Conservation (phyloP, 2,329 filamentous ascomycete species). For the Aspergillus clavatus region DNA sequence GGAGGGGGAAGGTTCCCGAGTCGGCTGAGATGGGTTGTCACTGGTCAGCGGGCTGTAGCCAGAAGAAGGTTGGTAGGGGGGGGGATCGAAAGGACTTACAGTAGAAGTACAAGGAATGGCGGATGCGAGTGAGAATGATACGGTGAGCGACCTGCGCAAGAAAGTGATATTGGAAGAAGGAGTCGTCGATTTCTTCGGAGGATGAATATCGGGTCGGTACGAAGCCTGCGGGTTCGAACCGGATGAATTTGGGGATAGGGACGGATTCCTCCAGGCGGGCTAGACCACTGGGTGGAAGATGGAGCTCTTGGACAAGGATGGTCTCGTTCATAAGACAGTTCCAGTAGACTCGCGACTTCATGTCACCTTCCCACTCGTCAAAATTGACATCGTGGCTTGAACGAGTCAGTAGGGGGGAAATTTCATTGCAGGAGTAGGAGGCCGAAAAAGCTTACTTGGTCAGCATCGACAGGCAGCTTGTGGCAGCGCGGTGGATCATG, state of each 20-base stretch:
- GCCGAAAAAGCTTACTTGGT: conserved; percentile 34
- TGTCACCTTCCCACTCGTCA: conserved; percentile 52
- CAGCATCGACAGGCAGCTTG: conserved; percentile 47
- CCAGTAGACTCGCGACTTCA: conserved; percentile 54
- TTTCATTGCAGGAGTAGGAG: background rate
- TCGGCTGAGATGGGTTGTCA: conserved; percentile 26
- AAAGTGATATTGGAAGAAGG: conserved; percentile 55
- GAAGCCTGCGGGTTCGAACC: conserved; percentile 37
- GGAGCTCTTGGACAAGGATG: conserved; percentile 52
- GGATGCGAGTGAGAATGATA: conserved; percentile 52
- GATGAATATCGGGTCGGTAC: conserved; percentile 26
- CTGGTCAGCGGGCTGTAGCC: too few species aligned
- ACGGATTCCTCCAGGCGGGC: conserved; percentile 49
- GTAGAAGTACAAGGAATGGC: conserved; percentile 49
- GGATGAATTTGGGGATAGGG: conserved; percentile 51
- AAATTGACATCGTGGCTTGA: conserved; percentile 39
- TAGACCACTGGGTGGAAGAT: conserved; percentile 49
- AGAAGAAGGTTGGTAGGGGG: background rate
- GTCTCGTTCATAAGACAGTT: conserved; percentile 54
- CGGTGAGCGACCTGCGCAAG: conserved; percentile 54
- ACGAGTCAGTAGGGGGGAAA: conserved; percentile 12
- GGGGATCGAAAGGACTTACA: conserved; percentile 23
- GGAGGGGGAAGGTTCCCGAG: conserved; percentile 43
- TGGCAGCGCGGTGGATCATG: conserved; percentile 49
- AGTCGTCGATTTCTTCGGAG: conserved; percentile 45